Base-by-base conservation (phyloP, 495 filamentous ascomycete species). In the Podospora anserina region DNA sequence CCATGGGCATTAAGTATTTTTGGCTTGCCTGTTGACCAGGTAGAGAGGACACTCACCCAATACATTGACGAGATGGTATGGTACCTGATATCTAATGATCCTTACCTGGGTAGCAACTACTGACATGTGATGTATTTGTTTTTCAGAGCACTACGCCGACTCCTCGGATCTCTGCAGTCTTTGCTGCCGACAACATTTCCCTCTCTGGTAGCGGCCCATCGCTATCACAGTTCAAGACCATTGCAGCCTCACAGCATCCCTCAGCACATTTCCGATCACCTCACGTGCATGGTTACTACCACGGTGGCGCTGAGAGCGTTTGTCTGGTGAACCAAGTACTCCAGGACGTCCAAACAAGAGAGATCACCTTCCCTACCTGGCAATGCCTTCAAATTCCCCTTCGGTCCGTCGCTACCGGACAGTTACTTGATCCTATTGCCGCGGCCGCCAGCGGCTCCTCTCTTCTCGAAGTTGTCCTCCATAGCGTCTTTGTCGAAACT, bases 221-320 rank as follows among this genome's bases (percentile, higher is more conserved):
- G 39, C 13, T 49, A 13, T 49, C 39, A 3, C 39, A 49, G 39
- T 49, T 49, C 9, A 49, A 49, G 39, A 9, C 9, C 39, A 49
- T 49, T 16, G 39, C 39, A 11, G 39, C 39, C 39, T 49, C 39
- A 49, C 39, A 49, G 13, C 39, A 49, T 49, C 39, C 39, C 2
- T 49, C 39, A 49, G 39, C 39, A 13, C 39, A 49, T 49, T 49
- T 49, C 15, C 39, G 39, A 49, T 49, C 39, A 16, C 39, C 64
- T 9, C 68, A 70, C 63, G 66, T 73, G 7, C 71, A 73, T 54
- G 71, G 71, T 20, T 67, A 61, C 28, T 73, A 73, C 60, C 71
- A 73, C 57, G 69, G 71, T 3, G 71, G 71, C 13, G 13, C 54
- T 9, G 16, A 60, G 30, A 67, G 68, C 66, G 32, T 61, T 2